Percentiles rank a stretch among this genome's conserved stretches.
Evolutionary conservation across 441 rosid genomes (phyloP).

Genomic region (Euphorbia celastroides): DNA sequence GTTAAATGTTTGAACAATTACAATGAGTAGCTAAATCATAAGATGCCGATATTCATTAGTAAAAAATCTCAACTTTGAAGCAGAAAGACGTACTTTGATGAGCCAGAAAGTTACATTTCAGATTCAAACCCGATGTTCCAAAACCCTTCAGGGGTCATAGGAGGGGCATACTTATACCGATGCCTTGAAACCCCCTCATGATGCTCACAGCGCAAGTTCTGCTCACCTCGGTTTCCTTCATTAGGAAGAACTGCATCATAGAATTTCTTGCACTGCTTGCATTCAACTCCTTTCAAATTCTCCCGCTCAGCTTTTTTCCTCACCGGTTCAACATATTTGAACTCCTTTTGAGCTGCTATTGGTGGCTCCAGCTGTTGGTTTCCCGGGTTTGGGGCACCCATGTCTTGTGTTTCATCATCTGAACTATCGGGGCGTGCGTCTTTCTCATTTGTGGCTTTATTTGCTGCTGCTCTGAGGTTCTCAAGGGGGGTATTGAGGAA

Average conservation of each 20-base stretch:
- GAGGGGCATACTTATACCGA: slow-evolving; percentile 73
- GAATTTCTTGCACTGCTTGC: slow-evolving; percentile 90
- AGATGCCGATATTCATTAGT: not conserved
- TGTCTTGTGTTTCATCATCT: slow-evolving; percentile 72
- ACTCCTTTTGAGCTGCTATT: slow-evolving; percentile 52
- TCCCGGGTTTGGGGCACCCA: slow-evolving; percentile 36
- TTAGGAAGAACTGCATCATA: slow-evolving; percentile 83
- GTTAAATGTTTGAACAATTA: not conserved
- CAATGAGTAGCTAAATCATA: not conserved
- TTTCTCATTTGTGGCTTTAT: slow-evolving; percentile 28
- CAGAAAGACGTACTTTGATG: not conserved
- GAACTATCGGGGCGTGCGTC: slow-evolving; percentile 31
- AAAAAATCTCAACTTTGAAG: not conserved
- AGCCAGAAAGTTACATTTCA: slow-evolving; percentile 43
- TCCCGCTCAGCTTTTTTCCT: slow-evolving; percentile 77
- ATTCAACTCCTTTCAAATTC: slow-evolving; percentile 69
- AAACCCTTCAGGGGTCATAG: slow-evolving; percentile 34
- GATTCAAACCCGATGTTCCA: slow-evolving; percentile 55
- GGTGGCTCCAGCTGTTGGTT: slow-evolving; percentile 32
- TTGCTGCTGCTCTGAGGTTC: slow-evolving; percentile 51
- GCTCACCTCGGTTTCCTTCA: slow-evolving; percentile 28
- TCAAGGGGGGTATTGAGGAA: slow-evolving; percentile 84
- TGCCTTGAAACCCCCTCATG: slow-evolving; percentile 95
- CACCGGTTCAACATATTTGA: slow-evolving; percentile 75
- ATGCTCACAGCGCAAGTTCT: slow-evolving; percentile 71